Evolutionary conservation across 2,329 filamentous ascomycete genomes (phyloP), one percentile per base, ranked within the genome.

Genomic region (Paracoccidioides brasiliensis): DNA sequence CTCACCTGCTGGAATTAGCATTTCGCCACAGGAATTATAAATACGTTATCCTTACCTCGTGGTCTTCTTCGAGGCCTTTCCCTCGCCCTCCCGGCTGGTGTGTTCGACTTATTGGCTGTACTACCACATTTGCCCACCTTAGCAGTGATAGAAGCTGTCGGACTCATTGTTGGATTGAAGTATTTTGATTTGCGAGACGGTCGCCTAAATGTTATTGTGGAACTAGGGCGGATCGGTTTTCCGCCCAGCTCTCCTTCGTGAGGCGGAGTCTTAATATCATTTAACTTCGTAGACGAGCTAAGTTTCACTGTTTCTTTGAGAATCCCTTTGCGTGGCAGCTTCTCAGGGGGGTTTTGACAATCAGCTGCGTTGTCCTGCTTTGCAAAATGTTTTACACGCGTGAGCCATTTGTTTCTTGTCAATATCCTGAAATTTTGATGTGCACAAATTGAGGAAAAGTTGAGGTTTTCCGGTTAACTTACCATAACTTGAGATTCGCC

Each of bases 141-240:
- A 51, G 65, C 66, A 15, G 64, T 64, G 33, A 68, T 52, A 37
- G 50, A 52, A 14, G 60, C 2, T 58, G 60, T 61, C 28, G 69
- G 66, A n/a, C 64, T 69, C 14, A 59, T 55, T 44, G 63, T 63
- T 56, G 62, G 64, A 22, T 64, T 64, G 32, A 62, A 62, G 33
- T 61, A 62, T n/a, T 63, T 61, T 3, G 60, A 61, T 9, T 57
- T 59, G 28, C 60, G 60, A 22, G 57, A 52, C 42, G 63, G 60
- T 22, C 56, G 58, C 37, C 45, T 50, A 7, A 59, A 52, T 35
- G 54, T 58, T 12, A 55, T 22, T 35, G 51, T 43, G 15, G 58
- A 50, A 9, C 30, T 52, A 9, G 30, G 28, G 32, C 56, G 6
- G 51, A 32, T 5, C 55, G 56, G 5, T 48, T 28, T 52, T 58